phyloP scores from a whole-genome alignment of 176 grass and related monocot species.

The Chrysopogon serrulatus region DNA sequence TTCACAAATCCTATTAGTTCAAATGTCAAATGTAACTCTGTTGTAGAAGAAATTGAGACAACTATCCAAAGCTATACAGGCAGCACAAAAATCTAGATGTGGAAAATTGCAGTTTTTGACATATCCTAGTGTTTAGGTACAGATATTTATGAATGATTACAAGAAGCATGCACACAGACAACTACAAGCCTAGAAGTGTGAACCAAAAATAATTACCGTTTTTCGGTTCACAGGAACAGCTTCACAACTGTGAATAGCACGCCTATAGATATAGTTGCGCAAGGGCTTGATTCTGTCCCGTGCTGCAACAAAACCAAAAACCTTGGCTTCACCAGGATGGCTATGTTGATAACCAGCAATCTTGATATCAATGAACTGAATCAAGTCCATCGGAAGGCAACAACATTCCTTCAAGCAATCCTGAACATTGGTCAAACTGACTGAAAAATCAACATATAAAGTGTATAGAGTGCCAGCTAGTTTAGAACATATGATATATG shows the following conservation, averaged over 20 bases:
- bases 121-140: no score
- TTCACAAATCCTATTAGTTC: no score
- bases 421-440: not conserved
- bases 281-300: not conserved
- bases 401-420: constrained; percentile 6
- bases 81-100: no score
- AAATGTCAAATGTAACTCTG: no score
- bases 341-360: not conserved
- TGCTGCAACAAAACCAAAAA: not conserved
- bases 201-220: not conserved
- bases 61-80: no score
- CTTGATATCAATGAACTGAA: not conserved
- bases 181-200: not conserved
- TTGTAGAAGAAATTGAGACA: no score
- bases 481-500: not conserved
- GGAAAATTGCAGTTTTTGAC: no score
- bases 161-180: not conserved
- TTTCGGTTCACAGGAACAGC: not conserved
- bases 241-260: constrained; percentile 3
- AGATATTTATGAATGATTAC: not conserved
- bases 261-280: constrained; percentile 26
- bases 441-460: not conserved
- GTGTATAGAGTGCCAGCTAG: not conserved
- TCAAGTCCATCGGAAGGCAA: not conserved
- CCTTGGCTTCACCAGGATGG: not conserved